Conservation (phyloP, 148 eudicot species). For the Persicaria maculosa region DNA sequence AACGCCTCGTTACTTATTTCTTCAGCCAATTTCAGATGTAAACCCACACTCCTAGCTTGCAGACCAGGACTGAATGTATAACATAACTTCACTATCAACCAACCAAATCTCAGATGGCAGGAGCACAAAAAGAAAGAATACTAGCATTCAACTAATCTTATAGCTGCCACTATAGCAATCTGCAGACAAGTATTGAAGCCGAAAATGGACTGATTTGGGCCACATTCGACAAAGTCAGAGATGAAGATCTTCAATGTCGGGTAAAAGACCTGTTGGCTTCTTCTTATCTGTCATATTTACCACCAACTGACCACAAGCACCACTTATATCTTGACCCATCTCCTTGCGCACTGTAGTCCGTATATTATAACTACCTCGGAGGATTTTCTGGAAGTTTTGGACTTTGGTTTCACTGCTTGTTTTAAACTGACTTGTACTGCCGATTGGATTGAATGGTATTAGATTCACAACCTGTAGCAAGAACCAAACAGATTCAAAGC, state of each 20-base stretch:
- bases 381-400: constrained; percentile 52
- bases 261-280: constrained; percentile 25
- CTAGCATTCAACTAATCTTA: too few species aligned
- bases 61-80: too few species aligned
- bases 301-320: constrained; percentile 97
- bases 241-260: constrained; percentile 89
- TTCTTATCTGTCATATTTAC: constrained; percentile 41
- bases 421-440: constrained; percentile 49
- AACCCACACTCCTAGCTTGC: too few species aligned
- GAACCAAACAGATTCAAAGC: neutral
- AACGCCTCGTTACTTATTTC: too few species aligned
- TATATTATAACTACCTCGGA: constrained; percentile 56
- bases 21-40: too few species aligned
- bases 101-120: too few species aligned
- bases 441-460: constrained; percentile 91
- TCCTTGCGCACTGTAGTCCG: constrained; percentile 86
- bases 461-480: constrained; percentile 63
- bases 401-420: constrained; percentile 67
- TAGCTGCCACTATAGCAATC: too few species aligned
- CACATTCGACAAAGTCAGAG: constrained; percentile 14
- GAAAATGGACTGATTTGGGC: too few species aligned
- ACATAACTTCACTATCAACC: too few species aligned
- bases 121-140: too few species aligned
- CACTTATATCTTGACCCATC: constrained; percentile 99
- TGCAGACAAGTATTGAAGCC: too few species aligned